Percentiles rank a stretch among this genome's conserved stretches.
Conservation (phyloP, 345 rosid species). For the Eutrema japonicum region DNA sequence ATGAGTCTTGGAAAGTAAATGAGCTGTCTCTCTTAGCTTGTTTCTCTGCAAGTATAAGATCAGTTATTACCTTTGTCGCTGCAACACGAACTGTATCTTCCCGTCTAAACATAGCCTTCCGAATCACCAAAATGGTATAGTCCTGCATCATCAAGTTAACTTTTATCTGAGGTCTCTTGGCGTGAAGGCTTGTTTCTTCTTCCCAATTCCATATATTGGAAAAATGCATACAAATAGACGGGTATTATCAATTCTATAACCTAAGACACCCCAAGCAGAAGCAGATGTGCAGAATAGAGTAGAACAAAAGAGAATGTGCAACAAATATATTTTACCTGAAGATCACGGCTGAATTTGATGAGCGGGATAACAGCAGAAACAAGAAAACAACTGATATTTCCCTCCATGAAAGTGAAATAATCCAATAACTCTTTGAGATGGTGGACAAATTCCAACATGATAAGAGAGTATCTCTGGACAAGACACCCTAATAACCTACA, state of each 20-base stretch:
- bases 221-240: neutral
- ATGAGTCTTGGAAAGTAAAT: slow-evolving; percentile 71
- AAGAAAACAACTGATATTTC: slow-evolving; percentile 61
- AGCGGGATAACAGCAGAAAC: slow-evolving; percentile 72
- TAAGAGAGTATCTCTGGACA: slow-evolving; percentile 60
- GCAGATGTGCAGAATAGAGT: slow-evolving; percentile 11
- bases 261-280: slow-evolving; percentile 19
- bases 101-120: slow-evolving; percentile 86
- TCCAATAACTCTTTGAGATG: slow-evolving; percentile 85
- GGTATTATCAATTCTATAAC: slow-evolving; percentile 3
- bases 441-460: slow-evolving; percentile 66
- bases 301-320: slow-evolving; percentile 8
- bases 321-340: slow-evolving; percentile 54
- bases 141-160: slow-evolving; percentile 50
- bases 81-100: slow-evolving; percentile 80
- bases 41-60: slow-evolving; percentile 73
- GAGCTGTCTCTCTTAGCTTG: slow-evolving; percentile 54
- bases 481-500: slow-evolving; percentile 69
- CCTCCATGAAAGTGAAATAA: slow-evolving; percentile 71
- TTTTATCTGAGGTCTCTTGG: slow-evolving; percentile 4
- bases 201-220: slow-evolving; percentile 14
- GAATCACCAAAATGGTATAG: slow-evolving; percentile 70
- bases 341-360: slow-evolving; percentile 65
- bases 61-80: slow-evolving; percentile 61
- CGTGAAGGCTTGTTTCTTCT: neutral